phyloP scores from a whole-genome alignment of 495 filamentous ascomycete genomes.

The Lophium mytilinum region DNA sequence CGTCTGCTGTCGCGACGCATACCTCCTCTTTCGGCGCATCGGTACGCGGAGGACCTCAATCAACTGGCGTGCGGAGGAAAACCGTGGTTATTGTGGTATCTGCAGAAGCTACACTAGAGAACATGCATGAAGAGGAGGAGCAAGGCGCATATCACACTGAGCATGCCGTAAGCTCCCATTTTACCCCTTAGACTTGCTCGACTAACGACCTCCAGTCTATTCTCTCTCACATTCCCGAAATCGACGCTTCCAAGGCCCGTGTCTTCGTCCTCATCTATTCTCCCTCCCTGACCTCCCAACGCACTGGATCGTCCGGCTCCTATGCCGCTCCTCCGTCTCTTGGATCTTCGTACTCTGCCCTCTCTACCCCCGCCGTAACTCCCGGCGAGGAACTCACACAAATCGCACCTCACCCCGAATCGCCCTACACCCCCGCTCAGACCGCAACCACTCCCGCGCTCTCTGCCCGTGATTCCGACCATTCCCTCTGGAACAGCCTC shows the following conservation, averaged over 20 bases:
- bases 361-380: constrained; percentile 62
- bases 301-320: constrained; percentile 36
- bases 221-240: constrained; percentile 73
- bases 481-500: constrained; percentile 58
- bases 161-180: constrained; percentile 59
- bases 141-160: constrained; percentile 50
- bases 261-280: constrained; percentile 86
- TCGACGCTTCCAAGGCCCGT: constrained; percentile 57
- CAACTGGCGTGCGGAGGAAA: constrained; percentile 49
- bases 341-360: constrained; percentile 82
- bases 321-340: constrained; percentile 50
- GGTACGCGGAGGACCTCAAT: constrained; percentile 26
- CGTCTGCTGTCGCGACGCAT: constrained; percentile 19
- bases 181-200: constrained; percentile 20
- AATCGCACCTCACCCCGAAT: constrained; percentile 39
- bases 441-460: constrained; percentile 18
- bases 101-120: constrained; percentile 53
- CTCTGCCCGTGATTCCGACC: constrained; percentile 29
- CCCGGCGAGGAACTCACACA: constrained; percentile 53
- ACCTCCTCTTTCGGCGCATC: constrained; percentile 21
- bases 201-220: constrained; percentile 55
- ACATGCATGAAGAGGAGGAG: constrained; percentile 45
- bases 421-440: constrained; percentile 12
- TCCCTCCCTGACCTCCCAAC: constrained; percentile 53
- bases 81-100: constrained; percentile 80